phyloP scores from a whole-genome alignment of 495 filamentous ascomycete species.

The Clavariopsis aquatica region DNA sequence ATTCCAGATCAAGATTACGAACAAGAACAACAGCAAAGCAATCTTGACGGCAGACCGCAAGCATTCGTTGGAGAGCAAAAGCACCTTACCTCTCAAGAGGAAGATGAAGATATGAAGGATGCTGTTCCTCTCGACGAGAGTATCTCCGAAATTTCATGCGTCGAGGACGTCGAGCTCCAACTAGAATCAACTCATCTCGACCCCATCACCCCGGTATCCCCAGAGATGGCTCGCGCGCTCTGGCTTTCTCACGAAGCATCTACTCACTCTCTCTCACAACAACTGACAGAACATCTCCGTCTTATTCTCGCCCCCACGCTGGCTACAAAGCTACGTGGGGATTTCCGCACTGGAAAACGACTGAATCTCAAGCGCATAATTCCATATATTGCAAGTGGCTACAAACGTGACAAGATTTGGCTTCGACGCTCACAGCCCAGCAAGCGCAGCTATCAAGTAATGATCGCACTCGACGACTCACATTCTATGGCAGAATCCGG shows the following conservation, averaged over 20 bases:
- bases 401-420: slow-evolving; percentile 99
- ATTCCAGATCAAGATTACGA: slow-evolving; percentile 49
- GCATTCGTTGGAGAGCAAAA: slow-evolving; percentile 40
- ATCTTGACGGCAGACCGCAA: slow-evolving; percentile 28
- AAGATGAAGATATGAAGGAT: slow-evolving; percentile 44
- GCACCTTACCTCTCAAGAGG: slow-evolving; percentile 39
- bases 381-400: slow-evolving; percentile 93
- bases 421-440: slow-evolving; percentile 88
- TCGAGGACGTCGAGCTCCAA: slow-evolving; percentile 65
- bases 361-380: slow-evolving; percentile 99
- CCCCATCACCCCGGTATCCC: slow-evolving; percentile 49
- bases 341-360: slow-evolving; percentile 95
- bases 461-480: slow-evolving; percentile 95
- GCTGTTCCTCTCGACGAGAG: slow-evolving; percentile 40
- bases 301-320: slow-evolving; percentile 92
- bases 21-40: slow-evolving; percentile 45
- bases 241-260: slow-evolving; percentile 83
- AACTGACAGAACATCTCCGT: slow-evolving; percentile 87
- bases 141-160: slow-evolving; percentile 26
- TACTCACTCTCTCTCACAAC: slow-evolving; percentile 82
- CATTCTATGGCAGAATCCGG: slow-evolving; percentile 84
- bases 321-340: slow-evolving; percentile 93
- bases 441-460: slow-evolving; percentile 93
- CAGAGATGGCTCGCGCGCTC: slow-evolving; percentile 68
- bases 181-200: slow-evolving; percentile 72